A percentile compares a stretch with the other conserved stretches of the same genome.
Evolutionary conservation across 306 rosid species (phyloP).

Genomic region (Notholithocarpus densiflorus): DNA sequence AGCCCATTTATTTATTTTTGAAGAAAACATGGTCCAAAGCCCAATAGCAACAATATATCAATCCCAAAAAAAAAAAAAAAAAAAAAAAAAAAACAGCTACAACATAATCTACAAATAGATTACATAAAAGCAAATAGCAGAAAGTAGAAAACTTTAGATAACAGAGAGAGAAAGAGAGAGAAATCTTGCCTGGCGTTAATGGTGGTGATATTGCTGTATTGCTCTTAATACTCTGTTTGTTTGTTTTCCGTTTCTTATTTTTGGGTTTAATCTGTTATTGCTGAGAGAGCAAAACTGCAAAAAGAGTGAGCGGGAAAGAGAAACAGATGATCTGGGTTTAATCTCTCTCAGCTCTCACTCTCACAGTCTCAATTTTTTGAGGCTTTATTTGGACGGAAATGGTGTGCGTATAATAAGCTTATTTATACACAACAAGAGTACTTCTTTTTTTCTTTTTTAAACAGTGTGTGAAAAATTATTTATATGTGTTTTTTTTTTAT

Average conservation of each 20-base stretch:
- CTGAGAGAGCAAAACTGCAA: background rate
- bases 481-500: background rate
- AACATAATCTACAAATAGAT: background rate
- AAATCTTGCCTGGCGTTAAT: slow-evolving; percentile 33
- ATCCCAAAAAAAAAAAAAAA: too few species aligned
- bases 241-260: too few species aligned
- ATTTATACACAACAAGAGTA: background rate
- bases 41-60: background rate
- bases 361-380: background rate
- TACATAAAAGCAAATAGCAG: background rate
- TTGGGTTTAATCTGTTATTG: background rate
- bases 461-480: background rate
- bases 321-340: background rate
- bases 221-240: background rate
- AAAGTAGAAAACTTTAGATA: background rate
- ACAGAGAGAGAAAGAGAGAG: background rate
- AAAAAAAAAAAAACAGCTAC: too few species aligned
- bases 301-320: slow-evolving; percentile 16
- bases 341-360: background rate
- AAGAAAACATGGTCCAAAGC: background rate
- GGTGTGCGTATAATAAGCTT: background rate
- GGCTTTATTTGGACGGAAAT: slow-evolving; percentile 9
- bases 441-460: background rate
- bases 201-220: slow-evolving; percentile 19
- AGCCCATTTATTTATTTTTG: too few species aligned